These are phyloP conservation scores for Mimosa pudica DNA, from an alignment of 306 rosid species.

Conservation along the genomic window DNA sequence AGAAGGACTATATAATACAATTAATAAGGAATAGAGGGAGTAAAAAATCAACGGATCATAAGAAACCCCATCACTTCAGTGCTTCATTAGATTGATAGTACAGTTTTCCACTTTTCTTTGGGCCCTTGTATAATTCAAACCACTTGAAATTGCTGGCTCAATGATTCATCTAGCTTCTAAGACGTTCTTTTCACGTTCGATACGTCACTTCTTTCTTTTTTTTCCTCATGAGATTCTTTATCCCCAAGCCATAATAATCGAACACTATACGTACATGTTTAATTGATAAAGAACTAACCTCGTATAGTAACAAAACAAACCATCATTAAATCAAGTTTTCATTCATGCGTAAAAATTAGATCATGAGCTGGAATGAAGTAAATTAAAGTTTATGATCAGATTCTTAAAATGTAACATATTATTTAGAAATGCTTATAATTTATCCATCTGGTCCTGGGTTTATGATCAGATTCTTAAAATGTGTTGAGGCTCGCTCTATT, in stretches of 20 bases:
- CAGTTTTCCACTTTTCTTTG: neutral
- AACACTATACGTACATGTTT: neutral
- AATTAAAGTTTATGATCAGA: neutral
- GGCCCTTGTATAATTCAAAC: neutral
- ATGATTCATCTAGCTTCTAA: neutral
- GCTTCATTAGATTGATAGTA: no score
- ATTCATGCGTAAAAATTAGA: neutral
- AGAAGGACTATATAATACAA: no score
- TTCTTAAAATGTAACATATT: neutral
- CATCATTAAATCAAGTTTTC: neutral
- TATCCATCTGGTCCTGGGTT: no score
- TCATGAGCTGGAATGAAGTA: neutral
- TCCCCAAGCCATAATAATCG: neutral
- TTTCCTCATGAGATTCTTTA: neutral
- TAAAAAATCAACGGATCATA: neutral
- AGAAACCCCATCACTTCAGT: neutral
- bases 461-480: no score
- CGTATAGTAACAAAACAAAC: neutral
- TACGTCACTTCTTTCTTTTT: neutral
- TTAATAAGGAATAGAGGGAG: no score
- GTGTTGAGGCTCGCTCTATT: no score
- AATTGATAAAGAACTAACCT: neutral
- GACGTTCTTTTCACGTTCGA: neutral
- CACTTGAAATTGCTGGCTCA: neutral
- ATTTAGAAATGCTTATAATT: neutral